Base-by-base conservation (phyloP, 2,329 filamentous ascomycete species). In the Penicillium sp. region DNA sequence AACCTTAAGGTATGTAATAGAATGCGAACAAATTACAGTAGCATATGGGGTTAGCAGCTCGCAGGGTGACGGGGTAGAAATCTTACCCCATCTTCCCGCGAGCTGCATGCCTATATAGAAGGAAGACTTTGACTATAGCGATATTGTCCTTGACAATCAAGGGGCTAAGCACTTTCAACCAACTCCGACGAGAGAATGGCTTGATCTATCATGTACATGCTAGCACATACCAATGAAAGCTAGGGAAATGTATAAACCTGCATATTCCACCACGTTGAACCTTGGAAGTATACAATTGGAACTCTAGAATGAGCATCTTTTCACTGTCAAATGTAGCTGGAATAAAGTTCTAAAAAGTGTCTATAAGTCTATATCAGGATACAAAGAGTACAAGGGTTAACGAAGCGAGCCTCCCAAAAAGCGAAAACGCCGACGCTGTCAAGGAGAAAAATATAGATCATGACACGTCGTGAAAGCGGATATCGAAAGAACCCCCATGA, bases 381-480 rank as follows among this genome's bases (percentile, higher is more conserved):
- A 34, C 31, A 34, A 18, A 34, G 31, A 18, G 8, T 34, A 16
- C 14, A 16, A 34, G 32, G 6, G 27, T 11, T 10, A 18, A 38
- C 9, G 13, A 34, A 44, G 26, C 16, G 8, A 44, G 18, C 34
- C 27, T 35, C 31, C 26, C 32, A 16, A 16, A 32, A 16, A 42
- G 14, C 1, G 11, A 34, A 20, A 39, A 44, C 50, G 42, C 50
- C 50, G 14, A 42, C 50, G 50, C 47, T 46, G 41, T 28, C 39
- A 37, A 28, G 20, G 10, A 20, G 16, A 27, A 38, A 10, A 45
- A 32, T 26, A 36, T n/a, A 42, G 37, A 51, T 51, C 49, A 44
- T 51, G 40, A 51, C 42, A 42, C 49, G 41, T 51, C 24, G 40
- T 27, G n/a, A 40, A 23, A 20, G 37, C 35, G 7, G 11, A 20